Evolutionary conservation across 2,329 filamentous ascomycete genomes (phyloP).

Genomic region (Alternaria longipes): DNA sequence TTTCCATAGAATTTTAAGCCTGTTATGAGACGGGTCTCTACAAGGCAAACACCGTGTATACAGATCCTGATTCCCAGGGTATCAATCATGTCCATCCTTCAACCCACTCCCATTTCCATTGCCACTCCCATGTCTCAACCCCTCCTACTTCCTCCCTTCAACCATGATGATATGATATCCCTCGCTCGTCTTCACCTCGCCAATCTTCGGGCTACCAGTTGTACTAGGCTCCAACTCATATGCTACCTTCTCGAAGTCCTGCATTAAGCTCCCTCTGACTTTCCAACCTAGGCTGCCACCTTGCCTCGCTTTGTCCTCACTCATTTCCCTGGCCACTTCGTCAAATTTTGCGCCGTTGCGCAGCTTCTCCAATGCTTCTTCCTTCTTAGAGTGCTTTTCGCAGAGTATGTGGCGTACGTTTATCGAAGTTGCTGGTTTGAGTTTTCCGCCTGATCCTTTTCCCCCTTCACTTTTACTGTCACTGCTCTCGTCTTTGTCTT

Average conservation of each 20-base stretch:
- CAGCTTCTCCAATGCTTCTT: slow-evolving; percentile 76
- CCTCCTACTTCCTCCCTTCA: slow-evolving; percentile 65
- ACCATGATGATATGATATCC: slow-evolving; percentile 87
- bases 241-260: slow-evolving; percentile 76
- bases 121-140: not conserved
- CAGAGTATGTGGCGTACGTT: slow-evolving; percentile 79
- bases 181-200: slow-evolving; percentile 76
- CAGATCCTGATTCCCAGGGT: not conserved
- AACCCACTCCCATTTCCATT: no score
- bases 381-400: slow-evolving; percentile 79
- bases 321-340: slow-evolving; percentile 75
- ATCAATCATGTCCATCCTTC: not conserved
- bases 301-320: slow-evolving; percentile 78
- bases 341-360: slow-evolving; percentile 75
- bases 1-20: not conserved
- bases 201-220: slow-evolving; percentile 70
- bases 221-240: slow-evolving; percentile 74
- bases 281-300: slow-evolving; percentile 78
- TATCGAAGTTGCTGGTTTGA: slow-evolving; percentile 72
- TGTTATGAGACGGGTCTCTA: not conserved
- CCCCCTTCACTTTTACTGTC: slow-evolving; percentile 38
- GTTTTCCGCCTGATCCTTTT: slow-evolving; percentile 51
- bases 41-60: not conserved
- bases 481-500: slow-evolving; percentile 28
- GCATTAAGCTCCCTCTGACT: slow-evolving; percentile 70